Conservation (phyloP, 495 filamentous ascomycete species). For the Endocarpon pusillum region DNA sequence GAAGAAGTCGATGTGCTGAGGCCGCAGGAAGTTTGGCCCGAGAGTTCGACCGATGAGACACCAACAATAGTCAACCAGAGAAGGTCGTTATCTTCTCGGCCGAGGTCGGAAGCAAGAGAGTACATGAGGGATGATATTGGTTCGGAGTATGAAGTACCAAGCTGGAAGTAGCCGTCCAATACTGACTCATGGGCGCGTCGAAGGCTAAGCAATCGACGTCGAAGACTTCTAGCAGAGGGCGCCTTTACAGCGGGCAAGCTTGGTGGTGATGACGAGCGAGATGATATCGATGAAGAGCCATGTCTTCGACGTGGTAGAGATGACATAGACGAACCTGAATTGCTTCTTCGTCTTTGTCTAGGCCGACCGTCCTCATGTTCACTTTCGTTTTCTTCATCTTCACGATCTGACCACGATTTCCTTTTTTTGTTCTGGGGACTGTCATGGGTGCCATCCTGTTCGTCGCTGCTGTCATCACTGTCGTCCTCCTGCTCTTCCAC, state of each 20-base stretch:
- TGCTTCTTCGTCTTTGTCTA: slow-evolving; percentile 63
- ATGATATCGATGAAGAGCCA: slow-evolving; percentile 28
- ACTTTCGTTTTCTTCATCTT: slow-evolving; percentile 46
- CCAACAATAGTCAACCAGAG: slow-evolving; percentile 91
- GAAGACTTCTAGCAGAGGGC: slow-evolving; percentile 51
- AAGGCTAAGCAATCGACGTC: slow-evolving; percentile 52
- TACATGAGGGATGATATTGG: slow-evolving; percentile 89
- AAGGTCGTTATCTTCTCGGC: slow-evolving; percentile 89
- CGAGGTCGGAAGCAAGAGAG: slow-evolving; percentile 83
- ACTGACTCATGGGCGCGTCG: slow-evolving; percentile 58
- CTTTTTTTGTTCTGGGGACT: slow-evolving; percentile 43
- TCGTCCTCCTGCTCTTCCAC: slow-evolving; percentile 54
- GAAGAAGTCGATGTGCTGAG: slow-evolving; percentile 50
- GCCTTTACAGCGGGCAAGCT: slow-evolving; percentile 34
- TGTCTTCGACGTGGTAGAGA: slow-evolving; percentile 27
- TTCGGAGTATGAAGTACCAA: slow-evolving; percentile 83
- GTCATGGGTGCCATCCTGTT: slow-evolving; percentile 23
- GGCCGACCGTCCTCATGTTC: slow-evolving; percentile 54
- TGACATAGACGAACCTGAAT: slow-evolving; percentile 47
- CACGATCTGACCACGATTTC: slow-evolving; percentile 66
- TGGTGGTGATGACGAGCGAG: slow-evolving; percentile 27
- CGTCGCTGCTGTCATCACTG: slow-evolving; percentile 26
- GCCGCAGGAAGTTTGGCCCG: slow-evolving; percentile 67
- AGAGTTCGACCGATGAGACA: slow-evolving; percentile 78
- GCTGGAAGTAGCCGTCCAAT: slow-evolving; percentile 61